Conservation (phyloP, 1,284 basidiomycete genomes). For the Fistulinella cinereoalba region DNA sequence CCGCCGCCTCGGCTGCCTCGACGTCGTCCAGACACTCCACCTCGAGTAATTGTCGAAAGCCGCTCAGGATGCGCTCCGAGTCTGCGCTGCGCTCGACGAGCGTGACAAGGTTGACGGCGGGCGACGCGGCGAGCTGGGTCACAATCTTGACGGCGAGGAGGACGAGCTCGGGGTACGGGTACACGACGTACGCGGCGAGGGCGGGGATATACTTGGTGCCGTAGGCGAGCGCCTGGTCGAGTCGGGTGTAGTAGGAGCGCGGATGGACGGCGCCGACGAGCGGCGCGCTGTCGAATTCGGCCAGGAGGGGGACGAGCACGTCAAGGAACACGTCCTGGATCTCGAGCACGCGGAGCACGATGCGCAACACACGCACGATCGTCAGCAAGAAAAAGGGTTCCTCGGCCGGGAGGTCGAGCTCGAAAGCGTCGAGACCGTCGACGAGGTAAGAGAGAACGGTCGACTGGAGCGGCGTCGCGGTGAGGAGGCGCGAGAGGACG, state of each 20-base stretch:
- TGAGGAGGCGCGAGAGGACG: constrained; percentile 78
- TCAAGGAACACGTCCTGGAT: constrained; percentile 90
- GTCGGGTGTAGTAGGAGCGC: constrained; percentile 66
- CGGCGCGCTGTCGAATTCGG: constrained; percentile 58
- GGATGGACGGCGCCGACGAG: constrained; percentile 54
- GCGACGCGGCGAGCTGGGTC: constrained; percentile 58
- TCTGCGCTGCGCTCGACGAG: constrained; percentile 83
- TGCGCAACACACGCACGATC: constrained; percentile 79
- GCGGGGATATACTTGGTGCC: constrained; percentile 75
- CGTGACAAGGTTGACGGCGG: constrained; percentile 69
- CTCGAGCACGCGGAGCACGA: constrained; percentile 79
- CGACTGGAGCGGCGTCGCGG: constrained; percentile 66
- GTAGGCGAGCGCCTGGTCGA: constrained; percentile 84
- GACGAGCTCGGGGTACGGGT: constrained; percentile 71
- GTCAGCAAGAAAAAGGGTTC: constrained; percentile 72
- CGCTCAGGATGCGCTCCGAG: constrained; percentile 82
- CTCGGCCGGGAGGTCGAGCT: constrained; percentile 64
- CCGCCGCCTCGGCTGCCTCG: constrained; percentile 52
- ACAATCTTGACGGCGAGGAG: constrained; percentile 83
- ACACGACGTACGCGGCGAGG: constrained; percentile 80
- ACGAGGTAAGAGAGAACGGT: constrained; percentile 76
- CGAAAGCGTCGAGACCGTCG: constrained; percentile 75
- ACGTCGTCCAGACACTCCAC: constrained; percentile 60
- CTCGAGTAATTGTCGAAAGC: constrained; percentile 73
- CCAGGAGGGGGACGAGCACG: constrained; percentile 77